Evolutionary conservation across 2,329 filamentous ascomycete genomes (phyloP).

Genomic region (Colletotrichum melonis): DNA sequence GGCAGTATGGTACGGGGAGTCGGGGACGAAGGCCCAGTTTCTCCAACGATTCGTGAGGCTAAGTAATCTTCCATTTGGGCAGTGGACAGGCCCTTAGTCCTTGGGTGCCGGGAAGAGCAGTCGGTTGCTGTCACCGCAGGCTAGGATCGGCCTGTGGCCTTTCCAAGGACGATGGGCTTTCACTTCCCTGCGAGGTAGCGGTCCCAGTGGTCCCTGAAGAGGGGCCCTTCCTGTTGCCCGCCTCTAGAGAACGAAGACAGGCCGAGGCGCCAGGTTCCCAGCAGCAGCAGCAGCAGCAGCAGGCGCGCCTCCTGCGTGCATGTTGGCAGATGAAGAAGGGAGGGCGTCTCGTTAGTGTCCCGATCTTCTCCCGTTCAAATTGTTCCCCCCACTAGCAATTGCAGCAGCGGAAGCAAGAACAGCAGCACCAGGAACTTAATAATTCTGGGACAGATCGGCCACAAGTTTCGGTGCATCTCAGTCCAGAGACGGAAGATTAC

Average conservation of each 20-base stretch:
- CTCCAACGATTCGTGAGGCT: conserved; percentile 24
- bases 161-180: background rate
- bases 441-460: conserved; percentile 26
- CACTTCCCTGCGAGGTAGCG: conserved; percentile 6
- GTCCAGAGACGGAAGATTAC: background rate
- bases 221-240: conserved; percentile 14
- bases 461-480: conserved; percentile 27
- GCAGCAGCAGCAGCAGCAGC: background rate
- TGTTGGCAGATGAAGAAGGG: background rate
- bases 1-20: background rate
- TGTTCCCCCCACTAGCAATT: background rate
- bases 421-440: conserved; percentile 13
- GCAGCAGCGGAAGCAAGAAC: background rate
- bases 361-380: conserved; percentile 1
- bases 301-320: background rate
- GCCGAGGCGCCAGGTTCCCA: background rate
- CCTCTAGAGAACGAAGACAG: background rate
- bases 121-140: conserved; percentile 12
- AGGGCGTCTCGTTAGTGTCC: background rate
- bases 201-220: conserved; percentile 10
- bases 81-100: background rate
- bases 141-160: conserved; percentile 22
- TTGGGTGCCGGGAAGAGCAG: conserved; percentile 23
- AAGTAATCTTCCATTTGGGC: conserved; percentile 22
- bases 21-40: background rate